Evolutionary conservation across 164 flowering plant species (phyloP).

Genomic region (Aristolochia contorta): DNA sequence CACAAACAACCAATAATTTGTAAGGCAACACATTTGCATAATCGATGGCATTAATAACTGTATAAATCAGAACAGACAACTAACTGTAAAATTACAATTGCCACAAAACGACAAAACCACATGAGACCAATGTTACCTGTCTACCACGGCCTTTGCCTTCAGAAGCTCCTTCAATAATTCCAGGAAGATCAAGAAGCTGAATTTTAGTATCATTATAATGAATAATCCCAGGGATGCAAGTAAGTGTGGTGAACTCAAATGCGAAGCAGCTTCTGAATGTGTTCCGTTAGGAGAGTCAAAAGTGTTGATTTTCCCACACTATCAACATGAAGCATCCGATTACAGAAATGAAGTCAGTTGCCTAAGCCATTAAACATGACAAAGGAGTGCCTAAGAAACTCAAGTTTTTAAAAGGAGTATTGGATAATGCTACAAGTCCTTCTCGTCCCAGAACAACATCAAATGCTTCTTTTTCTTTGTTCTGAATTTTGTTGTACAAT

Average conservation of each 20-base stretch:
- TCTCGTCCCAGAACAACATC: no score
- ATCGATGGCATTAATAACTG: no score
- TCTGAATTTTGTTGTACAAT: no score
- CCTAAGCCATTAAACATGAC: not conserved
- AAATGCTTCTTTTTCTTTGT: no score
- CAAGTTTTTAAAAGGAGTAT: not conserved
- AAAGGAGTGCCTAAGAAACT: not conserved
- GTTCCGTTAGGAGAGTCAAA: conserved; percentile 85
- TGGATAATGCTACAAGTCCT: no score
- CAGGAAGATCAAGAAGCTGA: conserved; percentile 98
- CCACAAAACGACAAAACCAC: not conserved
- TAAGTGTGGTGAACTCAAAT: conserved; percentile 99
- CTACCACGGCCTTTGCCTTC: conserved; percentile 99
- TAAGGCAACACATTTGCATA: no score
- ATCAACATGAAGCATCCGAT: conserved; percentile 12
- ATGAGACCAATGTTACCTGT: conserved; percentile 46
- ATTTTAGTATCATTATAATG: conserved; percentile 97
- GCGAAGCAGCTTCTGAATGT: conserved; percentile 96
- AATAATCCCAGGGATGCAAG: conserved; percentile 97
- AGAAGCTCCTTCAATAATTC: conserved; percentile 99
- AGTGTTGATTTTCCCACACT: conserved; percentile 99
- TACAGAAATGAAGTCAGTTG: conserved; percentile 2
- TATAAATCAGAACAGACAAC: no score
- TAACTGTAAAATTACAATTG: not conserved
- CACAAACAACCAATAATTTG: no score